These are phyloP conservation scores for Scheffersomyces illinoinensis DNA, from an alignment of 1,139 yeast genomes.

Conservation along the genomic window DNA sequence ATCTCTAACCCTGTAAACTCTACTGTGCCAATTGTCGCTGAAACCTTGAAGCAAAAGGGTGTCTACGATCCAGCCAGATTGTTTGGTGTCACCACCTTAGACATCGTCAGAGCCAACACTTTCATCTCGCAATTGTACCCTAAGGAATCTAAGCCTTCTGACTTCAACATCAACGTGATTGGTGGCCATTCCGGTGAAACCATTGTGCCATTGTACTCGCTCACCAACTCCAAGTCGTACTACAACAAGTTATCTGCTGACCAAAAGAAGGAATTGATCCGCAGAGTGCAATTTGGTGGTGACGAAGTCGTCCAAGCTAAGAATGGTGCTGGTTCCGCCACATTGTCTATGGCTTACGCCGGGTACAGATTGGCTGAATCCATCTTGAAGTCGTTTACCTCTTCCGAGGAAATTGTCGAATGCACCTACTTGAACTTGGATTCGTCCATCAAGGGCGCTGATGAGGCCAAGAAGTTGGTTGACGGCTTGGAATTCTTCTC, in stretches of 20 bases:
- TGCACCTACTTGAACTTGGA: conserved; percentile 65
- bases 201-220: conserved; percentile 88
- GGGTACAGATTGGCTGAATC: conserved; percentile 94
- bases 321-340: conserved; percentile 98
- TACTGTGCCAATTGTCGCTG: conserved; percentile 97
- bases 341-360: conserved; percentile 98
- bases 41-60: conserved; percentile 82
- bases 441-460: conserved; percentile 52
- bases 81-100: conserved; percentile 97
- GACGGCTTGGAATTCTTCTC: conserved; percentile 93
- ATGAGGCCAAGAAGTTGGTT: conserved; percentile 73
- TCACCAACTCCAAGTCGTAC: conserved; percentile 35
- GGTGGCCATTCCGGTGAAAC: conserved; percentile 99
- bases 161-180: conserved; percentile 77
- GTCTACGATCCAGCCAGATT: conserved; percentile 89
- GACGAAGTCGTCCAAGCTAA: conserved; percentile 98
- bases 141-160: conserved; percentile 58
- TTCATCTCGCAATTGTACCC: conserved; percentile 72
- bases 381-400: conserved; percentile 66
- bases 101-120: conserved; percentile 90
- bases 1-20: conserved; percentile 98
- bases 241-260: conserved; percentile 23
- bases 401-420: conserved; percentile 65
- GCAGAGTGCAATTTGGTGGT: conserved; percentile 98
- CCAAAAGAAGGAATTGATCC: conserved; percentile 59